These are phyloP conservation scores for Coemansia erecta DNA, from an alignment of 192 early-diverging fungal species.

Conservation along the genomic window DNA sequence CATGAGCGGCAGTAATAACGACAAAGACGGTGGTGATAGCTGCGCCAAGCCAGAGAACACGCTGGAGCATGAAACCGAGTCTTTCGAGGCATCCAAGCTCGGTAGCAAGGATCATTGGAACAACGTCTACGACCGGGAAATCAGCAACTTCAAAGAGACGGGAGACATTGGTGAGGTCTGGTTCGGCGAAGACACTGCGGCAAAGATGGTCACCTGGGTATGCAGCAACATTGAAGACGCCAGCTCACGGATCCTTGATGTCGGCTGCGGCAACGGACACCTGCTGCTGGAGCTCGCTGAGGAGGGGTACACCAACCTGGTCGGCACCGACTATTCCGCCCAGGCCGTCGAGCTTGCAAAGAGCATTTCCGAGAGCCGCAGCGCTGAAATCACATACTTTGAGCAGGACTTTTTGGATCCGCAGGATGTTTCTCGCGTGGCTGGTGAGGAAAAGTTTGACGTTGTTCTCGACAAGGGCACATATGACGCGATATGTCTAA, in stretches of 20 bases:
- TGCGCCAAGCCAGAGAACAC: not conserved
- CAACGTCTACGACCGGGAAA: conserved; percentile 74
- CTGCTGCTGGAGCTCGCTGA: conserved; percentile 73
- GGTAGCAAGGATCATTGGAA: conserved; percentile 71
- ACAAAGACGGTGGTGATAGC: not conserved
- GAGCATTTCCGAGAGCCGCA: conserved; percentile 57
- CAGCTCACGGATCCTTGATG: conserved; percentile 63
- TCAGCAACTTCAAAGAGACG: conserved; percentile 73
- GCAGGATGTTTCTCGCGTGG: conserved; percentile 42
- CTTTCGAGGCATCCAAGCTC: conserved; percentile 44
- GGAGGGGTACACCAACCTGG: conserved; percentile 67
- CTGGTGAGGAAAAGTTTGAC: conserved; percentile 36
- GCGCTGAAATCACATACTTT: conserved; percentile 53
- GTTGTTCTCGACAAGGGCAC: conserved; percentile 91
- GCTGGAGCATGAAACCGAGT: not conserved
- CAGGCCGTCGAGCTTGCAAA: conserved; percentile 72
- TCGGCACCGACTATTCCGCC: conserved; percentile 84
- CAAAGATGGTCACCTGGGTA: conserved; percentile 90
- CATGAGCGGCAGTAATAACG: conserved; percentile 3
- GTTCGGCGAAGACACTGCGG: conserved; percentile 83
- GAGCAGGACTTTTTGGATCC: conserved; percentile 61
- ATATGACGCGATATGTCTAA: conserved; percentile 86
- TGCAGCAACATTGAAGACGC: conserved; percentile 33
- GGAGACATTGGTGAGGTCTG: conserved; percentile 92
- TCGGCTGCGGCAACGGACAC: conserved; percentile 94